Conservation (phyloP, 345 rosid genomes). For the Camelina laxa region DNA sequence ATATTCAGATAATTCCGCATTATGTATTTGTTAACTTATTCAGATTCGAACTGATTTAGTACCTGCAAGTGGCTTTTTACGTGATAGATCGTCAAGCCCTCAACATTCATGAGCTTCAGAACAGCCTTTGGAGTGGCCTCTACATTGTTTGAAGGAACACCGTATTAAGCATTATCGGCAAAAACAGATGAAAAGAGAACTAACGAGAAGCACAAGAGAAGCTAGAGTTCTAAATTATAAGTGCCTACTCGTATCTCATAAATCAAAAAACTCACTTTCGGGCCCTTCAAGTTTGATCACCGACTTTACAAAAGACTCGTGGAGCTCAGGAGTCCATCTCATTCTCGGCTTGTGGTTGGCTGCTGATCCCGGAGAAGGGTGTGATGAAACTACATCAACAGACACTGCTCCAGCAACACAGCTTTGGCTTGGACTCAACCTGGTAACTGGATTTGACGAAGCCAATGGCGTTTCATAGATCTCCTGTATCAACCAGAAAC, state of each 20-base stretch:
- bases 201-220: constrained; percentile 7
- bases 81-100: constrained; percentile 90
- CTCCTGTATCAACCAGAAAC: constrained; percentile 59
- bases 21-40: constrained; percentile 2
- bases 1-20: constrained; percentile 23
- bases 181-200: constrained; percentile 21
- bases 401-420: constrained; percentile 44
- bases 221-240: background rate
- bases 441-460: constrained; percentile 45
- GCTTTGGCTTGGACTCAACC: constrained; percentile 45
- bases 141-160: constrained; percentile 47
- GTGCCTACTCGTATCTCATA: constrained; percentile 12
- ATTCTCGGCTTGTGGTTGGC: constrained; percentile 74
- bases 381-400: constrained; percentile 52
- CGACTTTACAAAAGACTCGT: constrained; percentile 70
- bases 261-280: constrained; percentile 66
- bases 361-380: constrained; percentile 51
- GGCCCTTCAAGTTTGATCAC: constrained; percentile 85
- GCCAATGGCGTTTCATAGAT: constrained; percentile 63
- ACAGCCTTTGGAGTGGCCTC: constrained; percentile 96
- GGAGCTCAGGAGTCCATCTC: constrained; percentile 98
- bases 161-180: constrained; percentile 4
- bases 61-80: constrained; percentile 98
- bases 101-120: constrained; percentile 84
- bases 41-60: constrained; percentile 13